A percentile compares a stretch with the other conserved stretches of the same genome.
Evolutionary conservation across 2,329 filamentous ascomycete species (phyloP).

Genomic region (Juglanconis oblonga): DNA sequence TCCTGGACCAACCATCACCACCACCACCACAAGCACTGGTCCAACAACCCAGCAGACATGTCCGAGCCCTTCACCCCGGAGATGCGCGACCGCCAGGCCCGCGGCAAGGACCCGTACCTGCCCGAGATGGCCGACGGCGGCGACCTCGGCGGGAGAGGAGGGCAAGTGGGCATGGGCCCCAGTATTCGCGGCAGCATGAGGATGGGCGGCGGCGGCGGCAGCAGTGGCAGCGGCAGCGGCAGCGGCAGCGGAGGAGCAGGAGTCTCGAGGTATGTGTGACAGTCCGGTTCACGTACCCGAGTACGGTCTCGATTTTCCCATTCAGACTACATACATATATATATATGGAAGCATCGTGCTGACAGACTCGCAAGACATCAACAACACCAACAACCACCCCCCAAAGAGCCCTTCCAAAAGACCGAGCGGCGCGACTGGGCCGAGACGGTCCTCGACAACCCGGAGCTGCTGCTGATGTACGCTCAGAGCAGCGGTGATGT

Average conservation of each 20-base stretch:
- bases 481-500: slow-evolving; percentile 54
- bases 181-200: slow-evolving; percentile 20
- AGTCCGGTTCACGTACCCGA: too few relatives aligned
- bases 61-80: slow-evolving; percentile 38
- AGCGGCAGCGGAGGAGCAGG: background rate
- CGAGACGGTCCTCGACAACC: slow-evolving; percentile 51
- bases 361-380: background rate
- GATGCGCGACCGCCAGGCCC: slow-evolving; percentile 58
- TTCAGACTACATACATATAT: too few relatives aligned
- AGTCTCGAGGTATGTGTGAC: background rate
- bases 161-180: slow-evolving; percentile 8
- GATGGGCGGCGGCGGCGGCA: background rate
- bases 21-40: slow-evolving; percentile 31
- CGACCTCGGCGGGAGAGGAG: slow-evolving; percentile 26
- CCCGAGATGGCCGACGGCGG: slow-evolving; percentile 31
- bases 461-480: slow-evolving; percentile 59
- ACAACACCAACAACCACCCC: background rate
- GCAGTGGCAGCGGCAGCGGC: too few relatives aligned
- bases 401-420: slow-evolving; percentile 38
- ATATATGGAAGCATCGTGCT: too few relatives aligned
- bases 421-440: slow-evolving; percentile 47
- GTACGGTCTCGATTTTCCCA: too few relatives aligned
- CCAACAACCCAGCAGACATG: slow-evolving; percentile 14
- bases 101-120: slow-evolving; percentile 54
- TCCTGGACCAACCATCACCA: slow-evolving; percentile 20